A percentile compares a stretch with the other conserved stretches of the same genome.
These are phyloP conservation scores for Triglochin maritima DNA, from an alignment of 106 monocot genomes.

Conservation along the genomic window DNA sequence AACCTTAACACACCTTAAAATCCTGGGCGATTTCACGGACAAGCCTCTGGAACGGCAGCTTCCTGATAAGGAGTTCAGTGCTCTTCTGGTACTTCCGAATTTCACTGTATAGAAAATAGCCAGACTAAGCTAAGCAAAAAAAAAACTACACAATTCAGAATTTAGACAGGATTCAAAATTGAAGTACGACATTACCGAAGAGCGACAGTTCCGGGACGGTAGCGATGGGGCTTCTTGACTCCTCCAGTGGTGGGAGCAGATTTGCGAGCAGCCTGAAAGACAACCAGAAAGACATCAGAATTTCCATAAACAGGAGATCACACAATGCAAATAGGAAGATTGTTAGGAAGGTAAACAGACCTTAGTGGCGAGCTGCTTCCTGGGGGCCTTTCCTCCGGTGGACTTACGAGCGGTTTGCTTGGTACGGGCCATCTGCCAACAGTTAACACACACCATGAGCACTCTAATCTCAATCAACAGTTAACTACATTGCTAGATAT, in stretches of 20 bases:
- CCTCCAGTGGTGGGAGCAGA: conserved; percentile 17
- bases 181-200: conserved; percentile 1
- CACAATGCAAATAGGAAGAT: no score
- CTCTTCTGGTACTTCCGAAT: conserved; percentile 11
- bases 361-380: conserved; percentile 19
- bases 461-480: not conserved
- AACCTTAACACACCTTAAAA: not conserved
- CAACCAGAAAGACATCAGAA: no score
- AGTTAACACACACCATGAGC: not conserved
- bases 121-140: not conserved
- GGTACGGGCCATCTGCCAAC: conserved; percentile 14
- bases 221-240: conserved; percentile 20
- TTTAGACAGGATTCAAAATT: no score
- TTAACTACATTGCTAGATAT: no score
- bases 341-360: not conserved
- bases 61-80: conserved; percentile 15
- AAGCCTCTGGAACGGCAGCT: conserved; percentile 11
- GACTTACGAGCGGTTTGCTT: conserved; percentile 22
- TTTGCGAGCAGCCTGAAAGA: conserved; percentile 4
- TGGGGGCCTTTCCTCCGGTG: conserved; percentile 15
- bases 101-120: not conserved
- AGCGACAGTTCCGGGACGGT: conserved; percentile 20
- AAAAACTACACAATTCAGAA: not conserved
- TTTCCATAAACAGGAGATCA: no score
- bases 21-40: conserved; percentile 4